Percentiles rank a stretch among this genome's conserved stretches.
Conservation (phyloP, 345 rosid genomes). For the Linum tenue region DNA sequence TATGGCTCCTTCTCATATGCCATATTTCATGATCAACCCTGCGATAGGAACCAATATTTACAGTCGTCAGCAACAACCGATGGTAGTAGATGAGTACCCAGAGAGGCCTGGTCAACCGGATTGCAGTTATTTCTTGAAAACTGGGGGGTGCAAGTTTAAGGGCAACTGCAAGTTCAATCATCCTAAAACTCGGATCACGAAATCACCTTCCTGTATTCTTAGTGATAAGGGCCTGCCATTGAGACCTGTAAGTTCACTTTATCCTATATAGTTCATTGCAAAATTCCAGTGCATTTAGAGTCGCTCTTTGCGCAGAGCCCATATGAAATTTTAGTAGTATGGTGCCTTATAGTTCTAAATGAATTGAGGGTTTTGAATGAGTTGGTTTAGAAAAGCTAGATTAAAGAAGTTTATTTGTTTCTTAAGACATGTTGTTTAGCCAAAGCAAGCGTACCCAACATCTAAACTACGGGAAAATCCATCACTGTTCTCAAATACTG, state of each 20-base stretch:
- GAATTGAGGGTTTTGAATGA: no score
- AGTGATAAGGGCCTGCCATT: constrained; percentile 89
- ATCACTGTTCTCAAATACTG: not conserved
- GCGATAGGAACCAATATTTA: constrained; percentile 34
- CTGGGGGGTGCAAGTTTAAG: constrained; percentile 85
- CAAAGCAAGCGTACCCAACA: no score
- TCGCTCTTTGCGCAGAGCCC: no score
- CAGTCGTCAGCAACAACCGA: constrained; percentile 39
- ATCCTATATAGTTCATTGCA: constrained; percentile 1
- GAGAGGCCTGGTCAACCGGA: constrained; percentile 89
- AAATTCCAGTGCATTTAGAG: not conserved
- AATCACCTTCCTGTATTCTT: constrained; percentile 41
- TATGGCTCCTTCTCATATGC: constrained; percentile 33
- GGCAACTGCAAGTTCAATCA: constrained; percentile 84
- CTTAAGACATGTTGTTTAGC: no score
- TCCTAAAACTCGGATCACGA: constrained; percentile 50
- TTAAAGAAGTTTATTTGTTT: no score
- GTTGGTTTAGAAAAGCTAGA: no score
- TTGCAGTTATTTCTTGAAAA: constrained; percentile 65
- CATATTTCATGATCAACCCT: constrained; percentile 33
- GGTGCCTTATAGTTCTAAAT: no score
- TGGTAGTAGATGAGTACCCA: constrained; percentile 63
- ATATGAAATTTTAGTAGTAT: no score
- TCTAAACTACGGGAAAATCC: no score
- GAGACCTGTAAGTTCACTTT: constrained; percentile 71